Percentiles rank a stretch among this genome's conserved stretches.
Evolutionary conservation across 208 protist genomes (phyloP).

Genomic region (Crithidia expoeki): DNA sequence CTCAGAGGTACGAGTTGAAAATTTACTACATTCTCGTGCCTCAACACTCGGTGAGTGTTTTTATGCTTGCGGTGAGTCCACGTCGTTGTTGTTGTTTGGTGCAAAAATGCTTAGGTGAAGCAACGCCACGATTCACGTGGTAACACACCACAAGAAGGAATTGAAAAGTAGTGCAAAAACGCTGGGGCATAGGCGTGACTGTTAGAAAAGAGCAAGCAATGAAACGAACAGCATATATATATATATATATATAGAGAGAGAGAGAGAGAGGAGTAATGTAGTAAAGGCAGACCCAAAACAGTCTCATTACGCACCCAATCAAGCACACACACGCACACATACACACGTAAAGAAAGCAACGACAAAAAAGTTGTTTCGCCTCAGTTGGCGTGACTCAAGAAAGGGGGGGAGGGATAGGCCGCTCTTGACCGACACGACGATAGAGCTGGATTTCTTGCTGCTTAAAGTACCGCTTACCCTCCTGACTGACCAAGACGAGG

Average conservation of each 20-base stretch:
- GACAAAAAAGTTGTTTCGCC: background rate
- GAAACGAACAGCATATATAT: too few relatives aligned
- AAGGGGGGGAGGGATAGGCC: background rate
- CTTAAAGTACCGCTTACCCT: constrained; percentile 89
- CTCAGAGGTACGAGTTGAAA: too few relatives aligned
- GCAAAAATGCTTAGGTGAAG: too few relatives aligned
- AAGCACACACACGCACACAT: background rate
- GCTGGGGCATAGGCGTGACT: too few relatives aligned
- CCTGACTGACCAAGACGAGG: constrained; percentile 76
- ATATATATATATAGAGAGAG: too few relatives aligned
- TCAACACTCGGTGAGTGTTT: too few relatives aligned
- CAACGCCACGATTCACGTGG: background rate
- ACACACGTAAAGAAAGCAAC: background rate
- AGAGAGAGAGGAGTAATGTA: background rate
- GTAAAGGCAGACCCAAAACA: too few relatives aligned
- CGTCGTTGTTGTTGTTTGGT: too few relatives aligned
- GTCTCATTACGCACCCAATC: too few relatives aligned
- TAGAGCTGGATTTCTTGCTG: constrained; percentile 90
- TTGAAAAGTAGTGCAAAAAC: background rate
- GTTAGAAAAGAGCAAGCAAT: too few relatives aligned
- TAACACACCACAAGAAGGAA: background rate
- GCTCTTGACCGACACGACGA: constrained; percentile 69
- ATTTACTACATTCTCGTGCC: too few relatives aligned
- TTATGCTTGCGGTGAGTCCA: too few relatives aligned
- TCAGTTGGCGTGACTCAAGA: background rate